Evolutionary conservation across 352 stramenopile genomes (phyloP), one percentile per base, ranked within the genome.

Genomic region (Blastocystis sp.): DNA sequence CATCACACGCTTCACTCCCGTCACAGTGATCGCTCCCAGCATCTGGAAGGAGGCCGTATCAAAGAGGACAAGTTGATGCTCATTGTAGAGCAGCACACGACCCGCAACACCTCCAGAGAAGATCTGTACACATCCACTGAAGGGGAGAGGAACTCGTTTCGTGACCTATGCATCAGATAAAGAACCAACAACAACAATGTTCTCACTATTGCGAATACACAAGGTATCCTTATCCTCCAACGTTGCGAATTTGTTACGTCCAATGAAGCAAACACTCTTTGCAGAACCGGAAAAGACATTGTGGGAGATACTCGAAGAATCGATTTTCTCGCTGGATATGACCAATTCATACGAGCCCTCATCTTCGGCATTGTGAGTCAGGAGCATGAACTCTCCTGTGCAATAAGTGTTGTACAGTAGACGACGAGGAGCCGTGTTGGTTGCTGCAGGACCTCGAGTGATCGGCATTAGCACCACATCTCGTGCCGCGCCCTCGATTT

Each of bases 31-130:
- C 89, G 98, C 96, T 8, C 95, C 95, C 39, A 99, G 92, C 62
- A 98, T 95, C 87, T 96, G 95, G 70, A 97, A 94, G 90, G 94
- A 97, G 91, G 98, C 94, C 34, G 97, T 97, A 92, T 99, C 97
- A 91, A 98, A 99, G 20, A 99, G 93, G 90, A 98, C 94, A 90
- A 98, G 96, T 87, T 97, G 95, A 92, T 98, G 96, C 79, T 98
- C 96, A 37, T 95, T 94, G 76, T 96, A 94, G 62, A 99, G 93
- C 76, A 99, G 93, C 76, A 99, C 93, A 73, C 96, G 95, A n/a
- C 97, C 97, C n/a, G 96, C 94, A 5, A 96, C 94, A 87, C 96
- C 97, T 76, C 95, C 97, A 79, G 98, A 97, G 92, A 98, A 98
- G 39, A 99, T 92, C 29, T 26, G 66, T 23, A 18, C 37, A 20